Conservation (phyloP, 2,329 filamentous ascomycete species). For the Fusarium aywerte region DNA sequence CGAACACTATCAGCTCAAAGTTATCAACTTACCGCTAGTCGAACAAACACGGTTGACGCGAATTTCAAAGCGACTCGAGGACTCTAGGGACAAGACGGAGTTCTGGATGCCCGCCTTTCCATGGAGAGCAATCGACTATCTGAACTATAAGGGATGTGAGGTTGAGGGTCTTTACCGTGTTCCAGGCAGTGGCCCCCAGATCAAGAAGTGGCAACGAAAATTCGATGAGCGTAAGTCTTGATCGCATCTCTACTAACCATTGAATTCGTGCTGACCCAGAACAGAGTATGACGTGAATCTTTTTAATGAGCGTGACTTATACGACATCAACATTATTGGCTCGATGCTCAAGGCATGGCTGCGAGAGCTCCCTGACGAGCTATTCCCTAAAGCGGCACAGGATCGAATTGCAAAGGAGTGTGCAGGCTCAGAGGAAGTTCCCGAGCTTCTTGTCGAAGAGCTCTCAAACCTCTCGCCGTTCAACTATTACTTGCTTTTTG, state of each 20-base stretch:
- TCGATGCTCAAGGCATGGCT: conserved; percentile 98
- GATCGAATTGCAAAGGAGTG: conserved; percentile 83
- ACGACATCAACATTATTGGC: conserved; percentile 96
- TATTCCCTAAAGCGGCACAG: conserved; percentile 88
- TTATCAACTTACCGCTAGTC: conserved; percentile 86
- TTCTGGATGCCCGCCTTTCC: conserved; percentile 99
- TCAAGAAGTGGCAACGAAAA: conserved; percentile 91
- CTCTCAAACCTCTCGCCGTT: conserved; percentile 94
- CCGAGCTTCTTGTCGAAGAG: conserved; percentile 88
- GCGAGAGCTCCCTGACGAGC: conserved; percentile 90
- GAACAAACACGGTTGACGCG: conserved; percentile 91
- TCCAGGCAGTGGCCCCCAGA: conserved; percentile 87
- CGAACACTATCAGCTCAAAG: conserved; percentile 84
- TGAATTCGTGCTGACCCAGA: conserved; percentile 8
- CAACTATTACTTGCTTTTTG: conserved; percentile 97
- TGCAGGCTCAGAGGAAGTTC: conserved; percentile 79
- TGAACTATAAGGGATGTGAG: conserved; percentile 94
- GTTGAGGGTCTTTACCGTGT: conserved; percentile 94
- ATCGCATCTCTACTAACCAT: not conserved
- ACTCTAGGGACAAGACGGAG: conserved; percentile 93
- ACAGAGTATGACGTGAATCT: conserved; percentile 88
- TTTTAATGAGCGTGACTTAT: conserved; percentile 86
- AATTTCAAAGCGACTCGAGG: conserved; percentile 88
- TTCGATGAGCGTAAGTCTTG: conserved; percentile 79
- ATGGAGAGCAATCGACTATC: conserved; percentile 94